These are phyloP conservation scores for Ajuga chamaepitys DNA, from an alignment of 257 asterid species.

Conservation along the genomic window DNA sequence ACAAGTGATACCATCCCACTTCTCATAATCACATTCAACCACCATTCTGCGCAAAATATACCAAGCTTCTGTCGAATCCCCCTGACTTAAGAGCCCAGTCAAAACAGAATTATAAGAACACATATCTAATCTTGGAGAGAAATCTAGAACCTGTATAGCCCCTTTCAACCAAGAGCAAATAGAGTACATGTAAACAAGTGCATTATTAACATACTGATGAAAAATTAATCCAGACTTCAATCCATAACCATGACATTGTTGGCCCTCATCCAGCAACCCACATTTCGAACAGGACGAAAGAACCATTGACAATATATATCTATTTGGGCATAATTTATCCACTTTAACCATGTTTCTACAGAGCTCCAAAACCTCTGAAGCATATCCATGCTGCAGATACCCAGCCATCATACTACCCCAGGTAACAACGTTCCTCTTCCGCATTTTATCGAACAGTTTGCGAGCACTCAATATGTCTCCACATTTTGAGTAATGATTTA, in stretches of 20 bases:
- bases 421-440: constrained; percentile 52
- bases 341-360: constrained; percentile 40
- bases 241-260: constrained; percentile 68
- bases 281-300: constrained; percentile 56
- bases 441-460: constrained; percentile 64
- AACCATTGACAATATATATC: constrained; percentile 59
- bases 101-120: constrained; percentile 56
- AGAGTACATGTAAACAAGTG: constrained; percentile 53
- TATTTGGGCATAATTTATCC: constrained; percentile 44
- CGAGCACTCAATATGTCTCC: constrained; percentile 51
- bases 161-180: constrained; percentile 31
- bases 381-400: constrained; percentile 44
- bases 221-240: constrained; percentile 60
- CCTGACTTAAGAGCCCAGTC: constrained; percentile 48
- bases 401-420: constrained; percentile 76
- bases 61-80: constrained; percentile 34
- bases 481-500: constrained; percentile 55
- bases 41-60: constrained; percentile 38
- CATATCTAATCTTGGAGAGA: constrained; percentile 42
- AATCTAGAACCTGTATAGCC: constrained; percentile 45
- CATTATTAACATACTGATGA: constrained; percentile 65
- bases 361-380: constrained; percentile 38
- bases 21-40: constrained; percentile 31
- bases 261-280: constrained; percentile 55
- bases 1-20: constrained; percentile 59